A percentile compares a stretch with the other conserved stretches of the same genome.
phyloP scores from a whole-genome alignment of 2,329 filamentous ascomycete genomes.

The Claviceps fusiformis region DNA sequence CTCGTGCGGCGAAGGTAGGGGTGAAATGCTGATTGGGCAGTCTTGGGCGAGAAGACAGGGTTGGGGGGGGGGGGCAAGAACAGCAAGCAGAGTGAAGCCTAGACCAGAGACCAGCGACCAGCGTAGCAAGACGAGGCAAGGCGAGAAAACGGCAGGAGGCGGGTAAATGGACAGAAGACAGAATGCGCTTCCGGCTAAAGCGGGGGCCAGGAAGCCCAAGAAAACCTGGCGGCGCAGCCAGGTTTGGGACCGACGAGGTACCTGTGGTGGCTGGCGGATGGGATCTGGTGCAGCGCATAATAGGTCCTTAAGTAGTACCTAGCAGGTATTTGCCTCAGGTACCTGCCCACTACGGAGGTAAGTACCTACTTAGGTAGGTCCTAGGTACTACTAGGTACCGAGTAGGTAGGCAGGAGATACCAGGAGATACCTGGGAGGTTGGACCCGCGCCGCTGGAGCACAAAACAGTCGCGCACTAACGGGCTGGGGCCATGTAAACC shows the following conservation, averaged over 20 bases:
- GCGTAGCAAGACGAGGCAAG: neutral
- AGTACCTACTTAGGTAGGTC: no score
- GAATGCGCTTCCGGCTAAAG: neutral
- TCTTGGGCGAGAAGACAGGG: neutral
- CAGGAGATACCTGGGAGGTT: neutral
- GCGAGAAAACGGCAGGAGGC: neutral
- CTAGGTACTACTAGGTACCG: no score
- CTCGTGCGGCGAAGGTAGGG: neutral
- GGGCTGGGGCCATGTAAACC: neutral
- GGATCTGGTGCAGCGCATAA: no score
- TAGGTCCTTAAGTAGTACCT: neutral
- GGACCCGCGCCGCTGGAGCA: neutral
- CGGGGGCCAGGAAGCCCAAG: neutral
- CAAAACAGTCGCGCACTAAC: constrained; percentile 1
- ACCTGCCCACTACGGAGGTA: neutral
- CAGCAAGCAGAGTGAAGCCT: neutral
- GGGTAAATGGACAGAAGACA: neutral
- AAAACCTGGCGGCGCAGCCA: neutral
- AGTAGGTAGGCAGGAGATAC: no score
- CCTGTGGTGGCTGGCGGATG: neutral
- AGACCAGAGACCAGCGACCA: neutral
- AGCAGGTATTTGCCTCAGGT: no score
- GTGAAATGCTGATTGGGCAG: constrained; percentile 4
- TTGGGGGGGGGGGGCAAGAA: neutral
- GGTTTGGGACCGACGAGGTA: neutral